These are phyloP conservation scores for Senecio squalidus DNA, from an alignment of 140 eudicot genomes.

Conservation along the genomic window DNA sequence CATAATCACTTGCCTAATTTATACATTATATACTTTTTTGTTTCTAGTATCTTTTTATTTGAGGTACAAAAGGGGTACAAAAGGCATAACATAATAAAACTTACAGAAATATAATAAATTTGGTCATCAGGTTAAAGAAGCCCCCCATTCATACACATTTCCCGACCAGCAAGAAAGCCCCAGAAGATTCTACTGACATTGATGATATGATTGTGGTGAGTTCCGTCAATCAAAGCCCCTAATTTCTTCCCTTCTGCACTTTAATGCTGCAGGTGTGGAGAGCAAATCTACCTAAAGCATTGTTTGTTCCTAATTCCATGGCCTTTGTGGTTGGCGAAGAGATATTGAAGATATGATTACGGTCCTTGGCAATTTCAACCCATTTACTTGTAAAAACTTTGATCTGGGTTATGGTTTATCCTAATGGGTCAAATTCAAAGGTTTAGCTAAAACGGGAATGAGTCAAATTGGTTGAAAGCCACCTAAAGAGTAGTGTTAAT, in stretches of 20 bases:
- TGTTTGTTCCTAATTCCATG: constrained; percentile 47
- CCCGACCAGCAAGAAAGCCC: constrained; percentile 85
- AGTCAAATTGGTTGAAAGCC: too few relatives aligned
- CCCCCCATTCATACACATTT: constrained; percentile 69
- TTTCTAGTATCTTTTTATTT: too few relatives aligned
- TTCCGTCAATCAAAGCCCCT: constrained; percentile 50
- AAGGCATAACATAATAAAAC: constrained; percentile 46
- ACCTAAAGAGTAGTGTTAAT: too few relatives aligned
- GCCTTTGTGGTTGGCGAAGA: constrained; percentile 93
- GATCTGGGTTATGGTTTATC: too few relatives aligned
- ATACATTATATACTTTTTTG: too few relatives aligned
- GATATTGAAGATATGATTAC: constrained; percentile 89
- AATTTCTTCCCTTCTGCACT: constrained; percentile 59
- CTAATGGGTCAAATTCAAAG: too few relatives aligned
- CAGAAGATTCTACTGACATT: constrained; percentile 99
- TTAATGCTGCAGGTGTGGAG: constrained; percentile 85
- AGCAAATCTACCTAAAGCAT: constrained; percentile 63
- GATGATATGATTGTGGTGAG: constrained; percentile 99
- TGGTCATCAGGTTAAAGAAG: constrained; percentile 92
- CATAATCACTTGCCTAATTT: too few relatives aligned
- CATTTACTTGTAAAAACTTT: too few relatives aligned
- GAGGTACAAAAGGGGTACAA: too few relatives aligned
- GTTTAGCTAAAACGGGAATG: too few relatives aligned
- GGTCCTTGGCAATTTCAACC: too few relatives aligned
- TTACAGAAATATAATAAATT: constrained; percentile 63